Evolutionary conservation across 306 rosid species (phyloP).

Genomic region (Vicia faba): DNA sequence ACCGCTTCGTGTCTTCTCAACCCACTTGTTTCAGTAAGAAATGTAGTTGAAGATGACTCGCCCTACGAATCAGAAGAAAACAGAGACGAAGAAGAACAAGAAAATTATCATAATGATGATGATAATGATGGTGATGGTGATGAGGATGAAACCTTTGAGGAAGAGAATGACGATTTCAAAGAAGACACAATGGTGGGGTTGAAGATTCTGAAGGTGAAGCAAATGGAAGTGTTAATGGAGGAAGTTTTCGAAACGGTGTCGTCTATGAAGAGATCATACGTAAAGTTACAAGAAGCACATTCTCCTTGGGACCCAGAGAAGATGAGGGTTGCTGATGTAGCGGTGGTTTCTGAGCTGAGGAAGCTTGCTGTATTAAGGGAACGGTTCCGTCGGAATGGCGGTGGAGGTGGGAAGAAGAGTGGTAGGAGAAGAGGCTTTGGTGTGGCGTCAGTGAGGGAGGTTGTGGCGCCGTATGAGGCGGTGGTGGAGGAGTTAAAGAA

Average conservation of each 20-base stretch:
- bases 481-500: conserved; percentile 83
- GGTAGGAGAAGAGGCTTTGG: conserved; percentile 36
- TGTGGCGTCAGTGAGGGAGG: conserved; percentile 60
- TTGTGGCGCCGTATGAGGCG: conserved; percentile 97
- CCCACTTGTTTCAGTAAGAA: conserved; percentile 59
- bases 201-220: conserved; percentile 47
- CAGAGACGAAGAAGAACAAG: conserved; percentile 27
- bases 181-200: conserved; percentile 37
- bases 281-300: conserved; percentile 78
- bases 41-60: conserved; percentile 35
- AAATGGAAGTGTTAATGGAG: conserved; percentile 70
- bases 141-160: conserved; percentile 27
- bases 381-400: conserved; percentile 54
- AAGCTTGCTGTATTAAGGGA: conserved; percentile 73
- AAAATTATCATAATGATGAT: background rate
- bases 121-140: conserved; percentile 24
- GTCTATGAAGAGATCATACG: conserved; percentile 80
- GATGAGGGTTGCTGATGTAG: conserved; percentile 79
- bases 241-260: conserved; percentile 83
- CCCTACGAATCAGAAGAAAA: conserved; percentile 49
- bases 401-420: conserved; percentile 36
- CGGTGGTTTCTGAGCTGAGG: conserved; percentile 82
- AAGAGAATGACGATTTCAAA: conserved; percentile 25
- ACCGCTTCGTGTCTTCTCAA: conserved; percentile 87
- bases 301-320: conserved; percentile 89